phyloP scores from a whole-genome alignment of 208 protist species.

The Leishmania amazonensis region DNA sequence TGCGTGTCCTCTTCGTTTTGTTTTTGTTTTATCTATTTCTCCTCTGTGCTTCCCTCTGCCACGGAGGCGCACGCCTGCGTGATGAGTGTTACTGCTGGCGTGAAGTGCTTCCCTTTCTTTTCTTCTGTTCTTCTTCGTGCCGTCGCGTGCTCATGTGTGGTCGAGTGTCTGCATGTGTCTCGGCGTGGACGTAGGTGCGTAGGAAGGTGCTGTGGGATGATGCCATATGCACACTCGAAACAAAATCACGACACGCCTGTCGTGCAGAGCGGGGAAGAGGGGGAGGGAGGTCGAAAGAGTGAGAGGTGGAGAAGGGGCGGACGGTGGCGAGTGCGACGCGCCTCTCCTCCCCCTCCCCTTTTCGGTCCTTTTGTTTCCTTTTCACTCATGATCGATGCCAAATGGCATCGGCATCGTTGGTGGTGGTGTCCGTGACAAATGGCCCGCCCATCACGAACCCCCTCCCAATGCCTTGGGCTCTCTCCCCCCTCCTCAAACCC shows the following conservation, averaged over 20 bases:
- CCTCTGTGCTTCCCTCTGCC: background rate
- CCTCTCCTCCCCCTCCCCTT: background rate
- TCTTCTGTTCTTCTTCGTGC: too few species aligned
- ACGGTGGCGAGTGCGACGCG: background rate
- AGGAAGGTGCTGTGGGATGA: background rate
- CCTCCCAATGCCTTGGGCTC: background rate
- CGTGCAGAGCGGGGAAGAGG: background rate
- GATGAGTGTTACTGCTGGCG: background rate
- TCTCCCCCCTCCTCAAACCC: too few species aligned
- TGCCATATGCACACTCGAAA: background rate
- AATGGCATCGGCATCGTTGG: background rate
- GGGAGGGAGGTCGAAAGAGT: background rate
- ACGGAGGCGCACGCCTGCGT: background rate
- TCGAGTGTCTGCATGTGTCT: background rate
- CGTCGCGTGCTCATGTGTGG: background rate
- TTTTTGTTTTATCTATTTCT: background rate
- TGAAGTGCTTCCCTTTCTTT: background rate
- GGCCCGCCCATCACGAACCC: background rate
- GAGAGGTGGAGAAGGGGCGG: background rate
- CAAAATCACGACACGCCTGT: background rate
- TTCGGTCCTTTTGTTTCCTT: background rate
- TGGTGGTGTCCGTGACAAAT: background rate
- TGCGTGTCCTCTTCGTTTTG: background rate
- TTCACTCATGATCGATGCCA: background rate
- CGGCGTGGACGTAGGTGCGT: background rate